A percentile compares a stretch with the other conserved stretches of the same genome.
Evolutionary conservation across 2,329 filamentous ascomycete genomes (phyloP).

Genomic region (Trichoderma guizhouense): DNA sequence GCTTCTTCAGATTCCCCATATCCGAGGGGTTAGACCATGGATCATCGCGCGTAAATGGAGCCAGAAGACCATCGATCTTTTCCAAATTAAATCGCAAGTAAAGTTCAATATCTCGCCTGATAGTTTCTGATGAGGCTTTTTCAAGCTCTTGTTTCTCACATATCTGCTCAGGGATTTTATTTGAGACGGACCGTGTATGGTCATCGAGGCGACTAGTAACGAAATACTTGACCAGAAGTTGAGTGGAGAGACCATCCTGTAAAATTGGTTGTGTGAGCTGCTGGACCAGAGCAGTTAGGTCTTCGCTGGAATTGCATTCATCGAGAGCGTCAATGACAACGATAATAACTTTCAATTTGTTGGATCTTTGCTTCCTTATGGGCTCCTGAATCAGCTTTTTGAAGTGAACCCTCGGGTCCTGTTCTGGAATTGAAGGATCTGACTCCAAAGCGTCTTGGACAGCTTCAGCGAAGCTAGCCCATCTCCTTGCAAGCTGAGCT

Average conservation of each 20-base stretch:
- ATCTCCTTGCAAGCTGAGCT: slow-evolving; percentile 28
- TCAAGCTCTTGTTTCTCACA: not conserved
- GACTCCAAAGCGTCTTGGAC: not conserved
- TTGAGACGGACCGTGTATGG: slow-evolving; percentile 32
- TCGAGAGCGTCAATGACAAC: slow-evolving; percentile 36
- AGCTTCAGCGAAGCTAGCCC: slow-evolving; percentile 24
- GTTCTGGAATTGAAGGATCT: not conserved
- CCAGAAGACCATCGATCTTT: no score
- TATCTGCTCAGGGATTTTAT: not conserved
- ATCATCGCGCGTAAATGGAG: no score
- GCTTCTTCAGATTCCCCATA: not conserved
- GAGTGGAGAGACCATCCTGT: not conserved
- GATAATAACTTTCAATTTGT: not conserved
- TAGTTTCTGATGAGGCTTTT: not conserved
- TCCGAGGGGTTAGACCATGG: not conserved
- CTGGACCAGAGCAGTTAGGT: slow-evolving; percentile 31
- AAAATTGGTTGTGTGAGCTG: not conserved
- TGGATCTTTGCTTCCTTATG: not conserved
- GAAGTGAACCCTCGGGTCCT: slow-evolving; percentile 17
- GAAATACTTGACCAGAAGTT: slow-evolving; percentile 31
- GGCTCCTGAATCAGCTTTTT: slow-evolving; percentile 15
- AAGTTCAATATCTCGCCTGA: slow-evolving; percentile 29
- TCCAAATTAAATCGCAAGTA: not conserved
- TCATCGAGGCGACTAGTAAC: slow-evolving; percentile 26
- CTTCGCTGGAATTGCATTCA: slow-evolving; percentile 28